Conservation (phyloP, 306 rosid species). For the Gynostemma pentaphyllum region DNA sequence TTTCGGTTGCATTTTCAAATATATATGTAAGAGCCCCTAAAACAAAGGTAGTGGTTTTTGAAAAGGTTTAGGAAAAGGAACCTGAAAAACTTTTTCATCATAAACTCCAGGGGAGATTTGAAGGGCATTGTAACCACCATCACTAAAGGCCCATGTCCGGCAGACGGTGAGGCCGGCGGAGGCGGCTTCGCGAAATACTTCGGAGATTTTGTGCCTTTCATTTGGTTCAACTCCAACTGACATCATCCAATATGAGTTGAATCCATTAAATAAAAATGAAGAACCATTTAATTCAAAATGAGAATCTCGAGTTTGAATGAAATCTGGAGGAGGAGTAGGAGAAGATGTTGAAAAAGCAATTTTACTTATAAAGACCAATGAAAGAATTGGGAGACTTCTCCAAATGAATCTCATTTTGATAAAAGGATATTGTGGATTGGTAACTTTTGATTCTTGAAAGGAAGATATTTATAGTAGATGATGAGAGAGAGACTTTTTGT, state of each 20-base stretch:
- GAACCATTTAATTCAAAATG: slow-evolving; percentile 37
- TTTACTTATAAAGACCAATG: too few species aligned
- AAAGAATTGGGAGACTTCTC: too few species aligned
- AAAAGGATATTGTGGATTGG: too few species aligned
- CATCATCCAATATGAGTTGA: slow-evolving; percentile 91
- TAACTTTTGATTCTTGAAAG: too few species aligned
- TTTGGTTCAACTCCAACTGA: slow-evolving; percentile 56
- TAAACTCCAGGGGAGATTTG: slow-evolving; percentile 82
- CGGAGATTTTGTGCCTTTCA: slow-evolving; percentile 54
- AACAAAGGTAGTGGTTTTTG: too few species aligned
- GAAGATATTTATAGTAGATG: too few species aligned
- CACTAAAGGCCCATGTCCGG: slow-evolving; percentile 89
- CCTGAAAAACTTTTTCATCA: slow-evolving; percentile 68
- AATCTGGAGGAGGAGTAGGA: neutral
- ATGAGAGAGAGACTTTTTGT: too few species aligned
- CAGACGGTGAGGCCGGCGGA: slow-evolving; percentile 47
- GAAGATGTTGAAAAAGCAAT: too few species aligned
- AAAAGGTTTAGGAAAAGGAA: too few species aligned
- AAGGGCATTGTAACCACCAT: slow-evolving; percentile 53
- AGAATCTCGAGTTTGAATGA: neutral
- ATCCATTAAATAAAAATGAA: slow-evolving; percentile 65
- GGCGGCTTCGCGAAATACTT: slow-evolving; percentile 50
- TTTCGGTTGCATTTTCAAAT: too few species aligned
- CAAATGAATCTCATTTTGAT: too few species aligned
- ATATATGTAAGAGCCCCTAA: too few species aligned